Percentiles rank a stretch among this genome's conserved stretches.
Evolutionary conservation across 1,139 yeast species (phyloP).

Genomic region (Keqinozyma sinolaborantium): DNA sequence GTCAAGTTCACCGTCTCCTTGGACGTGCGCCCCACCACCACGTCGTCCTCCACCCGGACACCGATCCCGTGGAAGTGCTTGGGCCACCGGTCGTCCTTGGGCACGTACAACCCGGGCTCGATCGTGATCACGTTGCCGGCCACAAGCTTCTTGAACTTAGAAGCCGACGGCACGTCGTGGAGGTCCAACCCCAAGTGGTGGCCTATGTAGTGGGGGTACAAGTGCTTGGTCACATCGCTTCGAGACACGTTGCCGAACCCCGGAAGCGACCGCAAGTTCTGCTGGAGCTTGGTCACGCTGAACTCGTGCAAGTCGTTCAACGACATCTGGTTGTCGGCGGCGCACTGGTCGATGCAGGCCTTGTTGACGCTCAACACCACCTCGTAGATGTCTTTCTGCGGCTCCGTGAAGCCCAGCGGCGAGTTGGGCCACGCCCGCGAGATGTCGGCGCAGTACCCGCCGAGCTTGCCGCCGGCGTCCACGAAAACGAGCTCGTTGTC

Average conservation of each 20-base stretch:
- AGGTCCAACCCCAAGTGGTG: conserved; percentile 93
- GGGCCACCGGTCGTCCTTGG: conserved; percentile 67
- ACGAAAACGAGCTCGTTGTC: conserved; percentile 82
- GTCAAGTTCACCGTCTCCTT: conserved; percentile 62
- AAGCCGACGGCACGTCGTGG: conserved; percentile 72
- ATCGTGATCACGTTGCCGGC: conserved; percentile 81
- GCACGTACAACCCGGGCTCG: conserved; percentile 93
- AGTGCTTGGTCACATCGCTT: conserved; percentile 47
- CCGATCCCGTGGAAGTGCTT: conserved; percentile 84
- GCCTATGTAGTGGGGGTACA: conserved; percentile 94
- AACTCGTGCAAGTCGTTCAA: conserved; percentile 74
- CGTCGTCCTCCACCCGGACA: conserved; percentile 90
- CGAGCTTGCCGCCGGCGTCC: conserved; percentile 93
- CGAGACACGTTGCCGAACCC: conserved; percentile 57
- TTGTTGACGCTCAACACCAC: conserved; percentile 85
- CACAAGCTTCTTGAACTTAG: conserved; percentile 47
- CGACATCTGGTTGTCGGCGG: conserved; percentile 47
- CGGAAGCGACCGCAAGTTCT: conserved; percentile 62
- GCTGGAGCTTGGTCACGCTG: conserved; percentile 55
- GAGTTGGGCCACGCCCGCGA: conserved; percentile 95
- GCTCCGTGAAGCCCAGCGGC: conserved; percentile 59
- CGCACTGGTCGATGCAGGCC: conserved; percentile 69
- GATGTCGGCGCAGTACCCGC: conserved; percentile 95
- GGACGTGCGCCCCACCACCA: conserved; percentile 63
- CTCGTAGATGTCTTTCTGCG: conserved; percentile 84